Percentiles rank a stretch among this genome's conserved stretches.
Conservation (phyloP, 371 early-diverging fungal species). For the Smittium culicis region DNA sequence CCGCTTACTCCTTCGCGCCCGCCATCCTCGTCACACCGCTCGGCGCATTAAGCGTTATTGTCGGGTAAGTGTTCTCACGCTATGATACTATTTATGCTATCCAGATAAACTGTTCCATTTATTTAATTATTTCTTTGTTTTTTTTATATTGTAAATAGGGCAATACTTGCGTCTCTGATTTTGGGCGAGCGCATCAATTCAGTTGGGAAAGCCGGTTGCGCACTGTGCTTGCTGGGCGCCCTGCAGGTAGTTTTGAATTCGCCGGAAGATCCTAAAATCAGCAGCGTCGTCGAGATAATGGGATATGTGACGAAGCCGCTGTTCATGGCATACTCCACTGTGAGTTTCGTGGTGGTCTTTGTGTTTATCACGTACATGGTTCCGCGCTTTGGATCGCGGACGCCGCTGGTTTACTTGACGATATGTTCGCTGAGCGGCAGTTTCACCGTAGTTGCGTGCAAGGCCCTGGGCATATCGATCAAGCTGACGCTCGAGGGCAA, state of each 20-base stretch:
- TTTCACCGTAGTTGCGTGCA: too few species aligned
- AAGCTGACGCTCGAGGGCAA: slow-evolving; percentile 78
- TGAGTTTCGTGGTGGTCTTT: slow-evolving; percentile 36
- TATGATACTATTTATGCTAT: too few species aligned
- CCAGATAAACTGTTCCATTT: too few species aligned
- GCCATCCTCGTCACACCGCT: too few species aligned
- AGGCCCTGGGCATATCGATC: slow-evolving; percentile 80
- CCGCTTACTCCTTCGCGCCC: too few species aligned
- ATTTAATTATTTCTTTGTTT: too few species aligned
- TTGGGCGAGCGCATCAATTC: slow-evolving; percentile 70
- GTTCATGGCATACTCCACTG: slow-evolving; percentile 61
- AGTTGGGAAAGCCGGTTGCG: slow-evolving; percentile 81
- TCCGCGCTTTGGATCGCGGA: slow-evolving; percentile 59
- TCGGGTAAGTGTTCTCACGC: too few species aligned
- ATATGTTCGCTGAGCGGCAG: slow-evolving; percentile 76
- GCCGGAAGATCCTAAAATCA: slow-evolving; percentile 66
- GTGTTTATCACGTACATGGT: slow-evolving; percentile 65
- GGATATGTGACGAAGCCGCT: slow-evolving; percentile 58
- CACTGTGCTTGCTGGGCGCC: too few species aligned
- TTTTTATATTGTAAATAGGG: too few species aligned
- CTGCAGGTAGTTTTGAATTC: slow-evolving; percentile 77
- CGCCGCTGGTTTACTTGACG: slow-evolving; percentile 72
- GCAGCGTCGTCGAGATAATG: slow-evolving; percentile 68
- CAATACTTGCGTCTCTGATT: slow-evolving; percentile 77
- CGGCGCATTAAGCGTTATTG: slow-evolving; percentile 72